phyloP scores from a whole-genome alignment of 129 eudicot species.

The Centaurea solstitialis region DNA sequence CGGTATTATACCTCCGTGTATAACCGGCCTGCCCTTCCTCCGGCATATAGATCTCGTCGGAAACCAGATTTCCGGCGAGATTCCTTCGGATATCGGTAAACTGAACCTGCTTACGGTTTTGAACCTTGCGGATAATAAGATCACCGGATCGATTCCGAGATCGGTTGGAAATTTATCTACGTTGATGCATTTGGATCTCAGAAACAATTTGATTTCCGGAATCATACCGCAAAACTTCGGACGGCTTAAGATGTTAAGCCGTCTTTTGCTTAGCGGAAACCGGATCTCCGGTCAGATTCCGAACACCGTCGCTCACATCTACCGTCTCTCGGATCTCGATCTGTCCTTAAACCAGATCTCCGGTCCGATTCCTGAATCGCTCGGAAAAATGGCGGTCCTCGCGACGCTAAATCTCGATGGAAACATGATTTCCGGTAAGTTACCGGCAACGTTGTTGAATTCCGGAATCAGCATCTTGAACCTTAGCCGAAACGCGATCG shows the following conservation, averaged over 20 bases:
- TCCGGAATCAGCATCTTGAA: slow-evolving; percentile 68
- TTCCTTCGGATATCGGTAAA: slow-evolving; percentile 69
- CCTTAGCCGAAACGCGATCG: slow-evolving; percentile 56
- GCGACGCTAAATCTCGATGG: slow-evolving; percentile 81
- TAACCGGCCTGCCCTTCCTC: slow-evolving; percentile 54
- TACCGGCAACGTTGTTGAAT: slow-evolving; percentile 57
- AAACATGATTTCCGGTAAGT: slow-evolving; percentile 57
- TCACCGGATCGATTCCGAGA: slow-evolving; percentile 68
- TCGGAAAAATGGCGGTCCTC: slow-evolving; percentile 76
- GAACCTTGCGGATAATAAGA: slow-evolving; percentile 73
- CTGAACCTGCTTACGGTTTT: slow-evolving; percentile 62
- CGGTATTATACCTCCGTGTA: slow-evolving; percentile 69
- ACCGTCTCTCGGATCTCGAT: slow-evolving; percentile 78
- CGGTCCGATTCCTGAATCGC: slow-evolving; percentile 62
- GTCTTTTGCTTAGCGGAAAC: slow-evolving; percentile 64
- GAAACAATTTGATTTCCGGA: slow-evolving; percentile 63
- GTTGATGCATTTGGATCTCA: slow-evolving; percentile 83
- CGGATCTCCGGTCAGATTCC: slow-evolving; percentile 61
- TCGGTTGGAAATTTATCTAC: slow-evolving; percentile 52
- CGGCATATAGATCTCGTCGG: slow-evolving; percentile 74
- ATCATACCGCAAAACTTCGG: slow-evolving; percentile 61
- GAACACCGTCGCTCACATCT: slow-evolving; percentile 45
- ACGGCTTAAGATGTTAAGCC: slow-evolving; percentile 71
- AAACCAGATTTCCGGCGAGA: slow-evolving; percentile 64
- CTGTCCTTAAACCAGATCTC: slow-evolving; percentile 70